phyloP scores from a whole-genome alignment of 345 rosid genomes.

The Hevea brasiliensis region DNA sequence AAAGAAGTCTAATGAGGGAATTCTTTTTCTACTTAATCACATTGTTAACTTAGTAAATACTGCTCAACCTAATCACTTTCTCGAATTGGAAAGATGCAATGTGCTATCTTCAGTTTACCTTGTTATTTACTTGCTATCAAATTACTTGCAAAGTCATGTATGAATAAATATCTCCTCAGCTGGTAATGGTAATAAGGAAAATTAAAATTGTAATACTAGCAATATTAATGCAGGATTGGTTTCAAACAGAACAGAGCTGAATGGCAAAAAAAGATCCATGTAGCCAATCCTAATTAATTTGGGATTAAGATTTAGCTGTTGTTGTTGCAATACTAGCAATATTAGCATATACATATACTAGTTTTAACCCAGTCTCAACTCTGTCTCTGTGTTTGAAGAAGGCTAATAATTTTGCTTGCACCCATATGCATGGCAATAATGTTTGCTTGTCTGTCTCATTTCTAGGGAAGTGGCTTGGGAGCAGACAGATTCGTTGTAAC shows the following conservation, averaged over 20 bases:
- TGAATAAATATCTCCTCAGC: background rate
- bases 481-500: constrained; percentile 93
- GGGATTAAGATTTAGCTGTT: too few relatives aligned
- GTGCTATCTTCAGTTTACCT: background rate
- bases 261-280: too few relatives aligned
- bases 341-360: too few relatives aligned
- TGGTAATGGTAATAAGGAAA: background rate
- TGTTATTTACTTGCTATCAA: background rate
- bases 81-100: background rate
- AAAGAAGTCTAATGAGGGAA: background rate
- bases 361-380: too few relatives aligned
- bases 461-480: constrained; percentile 94
- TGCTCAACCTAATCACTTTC: background rate
- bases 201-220: background rate
- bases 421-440: background rate
- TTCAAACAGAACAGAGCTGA: too few relatives aligned
- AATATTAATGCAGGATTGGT: too few relatives aligned
- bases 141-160: background rate
- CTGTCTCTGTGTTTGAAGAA: too few relatives aligned
- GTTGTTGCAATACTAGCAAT: background rate
- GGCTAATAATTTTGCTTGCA: background rate
- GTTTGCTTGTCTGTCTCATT: background rate
- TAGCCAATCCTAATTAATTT: too few relatives aligned
- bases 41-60: too few relatives aligned
- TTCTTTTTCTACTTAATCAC: background rate